These are phyloP conservation scores for Scheffersomyces cryptocercus DNA, from an alignment of 1,139 yeast genomes.

Conservation along the genomic window DNA sequence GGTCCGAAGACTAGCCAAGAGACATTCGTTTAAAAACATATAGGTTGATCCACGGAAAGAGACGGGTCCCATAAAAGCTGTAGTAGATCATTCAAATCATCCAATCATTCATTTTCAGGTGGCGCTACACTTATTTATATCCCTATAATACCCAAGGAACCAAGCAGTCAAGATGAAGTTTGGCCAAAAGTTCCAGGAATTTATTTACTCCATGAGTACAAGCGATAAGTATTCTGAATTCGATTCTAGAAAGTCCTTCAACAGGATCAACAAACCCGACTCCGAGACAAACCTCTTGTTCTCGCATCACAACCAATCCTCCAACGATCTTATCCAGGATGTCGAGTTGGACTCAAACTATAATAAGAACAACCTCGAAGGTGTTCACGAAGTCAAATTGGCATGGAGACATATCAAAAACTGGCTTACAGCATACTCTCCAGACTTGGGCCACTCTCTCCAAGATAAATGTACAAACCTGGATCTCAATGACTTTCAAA, in stretches of 20 bases:
- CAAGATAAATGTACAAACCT: constrained; percentile 64
- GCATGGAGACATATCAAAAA: constrained; percentile 73
- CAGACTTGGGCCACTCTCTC: constrained; percentile 57
- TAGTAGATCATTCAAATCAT: too few relatives aligned
- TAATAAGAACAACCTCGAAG: constrained; percentile 31
- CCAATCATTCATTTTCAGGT: too few relatives aligned
- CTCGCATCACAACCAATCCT: constrained; percentile 32
- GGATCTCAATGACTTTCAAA: constrained; percentile 65
- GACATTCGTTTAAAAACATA: too few relatives aligned
- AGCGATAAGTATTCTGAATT: constrained; percentile 71
- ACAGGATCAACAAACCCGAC: constrained; percentile 46
- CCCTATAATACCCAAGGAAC: too few relatives aligned
- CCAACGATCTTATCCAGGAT: constrained; percentile 16
- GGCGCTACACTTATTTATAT: too few relatives aligned
- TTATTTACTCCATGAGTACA: constrained; percentile 65
- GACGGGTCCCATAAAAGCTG: too few relatives aligned
- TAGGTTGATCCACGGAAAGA: too few relatives aligned
- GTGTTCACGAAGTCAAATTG: constrained; percentile 61
- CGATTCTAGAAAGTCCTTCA: constrained; percentile 52
- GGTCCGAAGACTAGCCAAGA: too few relatives aligned
- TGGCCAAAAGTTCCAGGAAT: constrained; percentile 44
- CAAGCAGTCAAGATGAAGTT: constrained; percentile 25
- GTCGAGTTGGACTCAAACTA: constrained; percentile 6
- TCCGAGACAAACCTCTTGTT: constrained; percentile 33
- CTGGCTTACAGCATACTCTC: constrained; percentile 57